Conservation (phyloP, 345 rosid species). For the Dipteronia dyeriana region DNA sequence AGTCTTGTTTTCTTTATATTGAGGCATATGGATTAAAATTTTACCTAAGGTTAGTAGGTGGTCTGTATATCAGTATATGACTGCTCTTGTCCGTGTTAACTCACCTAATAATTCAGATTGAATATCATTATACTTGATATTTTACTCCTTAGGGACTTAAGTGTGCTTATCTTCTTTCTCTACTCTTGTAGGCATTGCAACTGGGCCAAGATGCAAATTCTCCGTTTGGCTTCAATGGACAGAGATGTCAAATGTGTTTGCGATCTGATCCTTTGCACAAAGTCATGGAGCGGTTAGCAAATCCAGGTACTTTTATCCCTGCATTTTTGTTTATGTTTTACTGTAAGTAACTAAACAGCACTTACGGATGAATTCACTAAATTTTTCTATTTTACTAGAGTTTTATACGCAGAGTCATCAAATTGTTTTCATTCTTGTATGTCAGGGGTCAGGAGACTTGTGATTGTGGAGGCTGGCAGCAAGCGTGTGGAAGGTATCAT, state of each 20-base stretch:
- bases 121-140: neutral
- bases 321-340: neutral
- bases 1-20: neutral
- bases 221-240: slow-evolving; percentile 51
- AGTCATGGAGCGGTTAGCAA: slow-evolving; percentile 84
- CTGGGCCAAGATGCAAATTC: slow-evolving; percentile 72
- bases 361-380: neutral
- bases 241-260: slow-evolving; percentile 89
- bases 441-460: slow-evolving; percentile 68
- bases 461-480: slow-evolving; percentile 85
- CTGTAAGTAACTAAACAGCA: neutral
- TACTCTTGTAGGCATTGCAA: slow-evolving; percentile 62
- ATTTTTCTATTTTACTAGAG: neutral
- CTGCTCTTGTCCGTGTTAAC: neutral
- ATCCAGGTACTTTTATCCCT: slow-evolving; percentile 49
- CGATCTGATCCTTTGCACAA: slow-evolving; percentile 69
- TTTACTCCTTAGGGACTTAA: neutral
- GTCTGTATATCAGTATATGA: neutral
- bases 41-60: neutral
- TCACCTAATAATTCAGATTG: neutral
- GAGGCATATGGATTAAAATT: neutral
- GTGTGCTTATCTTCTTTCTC: neutral
- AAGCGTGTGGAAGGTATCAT: slow-evolving; percentile 86
- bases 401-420: neutral
- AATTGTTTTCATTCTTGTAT: slow-evolving; percentile 11